Conservation (phyloP, 1,284 basidiomycete genomes). For the Ceratorhiza oryzae-sativae region DNA sequence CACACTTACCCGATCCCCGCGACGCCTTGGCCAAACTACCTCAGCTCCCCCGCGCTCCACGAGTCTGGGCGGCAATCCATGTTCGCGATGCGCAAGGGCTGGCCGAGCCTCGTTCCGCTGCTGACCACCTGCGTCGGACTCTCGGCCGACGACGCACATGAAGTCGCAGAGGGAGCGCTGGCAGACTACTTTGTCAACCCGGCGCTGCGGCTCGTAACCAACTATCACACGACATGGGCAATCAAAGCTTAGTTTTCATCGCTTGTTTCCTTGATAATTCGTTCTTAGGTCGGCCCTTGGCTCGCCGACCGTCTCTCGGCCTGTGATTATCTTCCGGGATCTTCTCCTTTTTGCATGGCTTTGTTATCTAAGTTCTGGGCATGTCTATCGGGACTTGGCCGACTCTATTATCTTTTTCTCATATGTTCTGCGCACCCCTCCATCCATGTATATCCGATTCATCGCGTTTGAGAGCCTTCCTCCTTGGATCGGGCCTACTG, state of each 20-base stretch:
- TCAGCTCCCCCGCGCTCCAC: conserved; percentile 1
- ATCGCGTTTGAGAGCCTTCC: too few relatives aligned
- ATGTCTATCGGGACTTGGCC: too few relatives aligned
- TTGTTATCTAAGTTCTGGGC: too few relatives aligned
- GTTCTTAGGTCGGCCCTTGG: not conserved
- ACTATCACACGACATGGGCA: conserved; percentile 28
- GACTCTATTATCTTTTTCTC: too few relatives aligned
- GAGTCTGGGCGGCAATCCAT: conserved; percentile 23
- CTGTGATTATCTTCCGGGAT: too few relatives aligned
- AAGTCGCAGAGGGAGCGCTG: conserved; percentile 10
- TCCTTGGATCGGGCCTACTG: too few relatives aligned
- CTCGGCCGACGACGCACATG: conserved; percentile 23
- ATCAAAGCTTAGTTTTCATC: conserved; percentile 3
- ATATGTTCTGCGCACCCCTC: too few relatives aligned
- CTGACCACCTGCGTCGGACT: conserved; percentile 14
- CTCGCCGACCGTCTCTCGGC: not conserved
- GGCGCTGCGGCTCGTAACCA: conserved; percentile 1
- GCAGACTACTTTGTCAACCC: conserved; percentile 7
- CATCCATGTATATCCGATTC: too few relatives aligned
- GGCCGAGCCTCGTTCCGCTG: conserved; percentile 30
- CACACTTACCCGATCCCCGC: conserved; percentile 5
- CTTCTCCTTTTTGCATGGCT: too few relatives aligned
- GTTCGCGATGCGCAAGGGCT: conserved; percentile 3
- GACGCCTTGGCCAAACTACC: conserved; percentile 18
- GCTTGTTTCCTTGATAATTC: not conserved